Conservation (phyloP, 805 yeast species). For the Saccharomycopsis vini region DNA sequence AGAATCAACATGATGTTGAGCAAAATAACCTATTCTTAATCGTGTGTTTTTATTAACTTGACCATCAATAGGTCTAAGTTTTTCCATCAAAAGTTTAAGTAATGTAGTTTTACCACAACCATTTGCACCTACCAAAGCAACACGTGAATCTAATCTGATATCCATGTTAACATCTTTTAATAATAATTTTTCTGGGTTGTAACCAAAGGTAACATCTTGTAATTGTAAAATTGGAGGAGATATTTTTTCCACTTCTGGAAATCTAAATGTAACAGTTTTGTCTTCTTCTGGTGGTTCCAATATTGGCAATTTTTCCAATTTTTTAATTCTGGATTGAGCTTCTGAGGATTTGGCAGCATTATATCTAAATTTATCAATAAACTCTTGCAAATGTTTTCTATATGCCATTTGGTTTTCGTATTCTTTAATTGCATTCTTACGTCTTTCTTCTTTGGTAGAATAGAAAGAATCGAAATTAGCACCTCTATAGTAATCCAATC, state of each 20-base stretch:
- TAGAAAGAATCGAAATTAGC: constrained; percentile 90
- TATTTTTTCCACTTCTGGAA: constrained; percentile 89
- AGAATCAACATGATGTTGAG: constrained; percentile 97
- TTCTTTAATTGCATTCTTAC: constrained; percentile 86
- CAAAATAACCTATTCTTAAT: constrained; percentile 90
- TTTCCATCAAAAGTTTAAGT: constrained; percentile 77
- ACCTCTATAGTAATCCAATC: constrained; percentile 92
- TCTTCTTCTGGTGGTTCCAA: constrained; percentile 94
- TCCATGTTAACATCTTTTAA: constrained; percentile 76
- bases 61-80: constrained; percentile 67
- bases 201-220: constrained; percentile 81
- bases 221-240: constrained; percentile 92
- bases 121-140: constrained; percentile 96
- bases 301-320: constrained; percentile 86
- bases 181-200: constrained; percentile 53
- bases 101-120: constrained; percentile 99
- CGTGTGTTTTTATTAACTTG: constrained; percentile 73
- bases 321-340: constrained; percentile 96
- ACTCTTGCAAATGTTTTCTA: constrained; percentile 86
- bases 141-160: constrained; percentile 87
- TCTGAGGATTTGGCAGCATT: constrained; percentile 97
- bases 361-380: constrained; percentile 93
- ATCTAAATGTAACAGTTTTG: constrained; percentile 70
- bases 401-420: constrained; percentile 96
- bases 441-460: constrained; percentile 88